Conservation (phyloP, 208 protist species). For the Wallacemonas sp. region DNA sequence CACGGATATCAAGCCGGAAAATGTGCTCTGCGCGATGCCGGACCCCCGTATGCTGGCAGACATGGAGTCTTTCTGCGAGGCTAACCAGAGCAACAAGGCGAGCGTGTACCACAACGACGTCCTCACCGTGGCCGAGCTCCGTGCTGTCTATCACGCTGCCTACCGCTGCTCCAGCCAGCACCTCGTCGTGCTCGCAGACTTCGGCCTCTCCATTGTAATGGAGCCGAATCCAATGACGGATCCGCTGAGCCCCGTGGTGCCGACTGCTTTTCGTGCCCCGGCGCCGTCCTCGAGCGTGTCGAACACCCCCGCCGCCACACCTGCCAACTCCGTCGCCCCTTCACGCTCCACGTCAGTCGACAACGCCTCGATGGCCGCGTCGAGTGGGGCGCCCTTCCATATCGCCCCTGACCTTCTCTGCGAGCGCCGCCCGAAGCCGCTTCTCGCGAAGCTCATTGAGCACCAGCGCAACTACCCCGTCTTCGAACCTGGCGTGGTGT, state of each 20-base stretch:
- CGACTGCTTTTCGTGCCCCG: not conserved
- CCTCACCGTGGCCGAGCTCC: slow-evolving; percentile 28
- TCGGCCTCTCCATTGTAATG: slow-evolving; percentile 14
- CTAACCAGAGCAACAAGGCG: slow-evolving; percentile 43
- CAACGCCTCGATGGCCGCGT: slow-evolving; percentile 12
- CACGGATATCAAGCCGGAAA: slow-evolving; percentile 94
- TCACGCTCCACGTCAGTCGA: slow-evolving; percentile 18
- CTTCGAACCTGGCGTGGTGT: slow-evolving; percentile 45
- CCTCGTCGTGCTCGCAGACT: slow-evolving; percentile 13
- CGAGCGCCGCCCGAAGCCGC: slow-evolving; percentile 1
- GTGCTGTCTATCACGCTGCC: slow-evolving; percentile 9
- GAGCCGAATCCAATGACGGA: slow-evolving; percentile 7
- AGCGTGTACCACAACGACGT: slow-evolving; percentile 29
- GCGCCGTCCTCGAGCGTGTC: not conserved
- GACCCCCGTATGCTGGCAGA: slow-evolving; percentile 57
- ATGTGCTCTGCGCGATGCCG: slow-evolving; percentile 71
- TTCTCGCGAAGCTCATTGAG: slow-evolving; percentile 38
- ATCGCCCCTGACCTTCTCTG: not conserved
- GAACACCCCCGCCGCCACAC: slow-evolving; percentile 25
- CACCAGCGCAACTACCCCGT: slow-evolving; percentile 70
- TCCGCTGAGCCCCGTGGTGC: not conserved
- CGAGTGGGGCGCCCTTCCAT: slow-evolving; percentile 2
- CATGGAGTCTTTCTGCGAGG: slow-evolving; percentile 70
- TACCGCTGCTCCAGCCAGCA: slow-evolving; percentile 12
- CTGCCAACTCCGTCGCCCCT: slow-evolving; percentile 7